Conservation (phyloP, 148 eudicot genomes). For the Arctostaphylos glauca region DNA sequence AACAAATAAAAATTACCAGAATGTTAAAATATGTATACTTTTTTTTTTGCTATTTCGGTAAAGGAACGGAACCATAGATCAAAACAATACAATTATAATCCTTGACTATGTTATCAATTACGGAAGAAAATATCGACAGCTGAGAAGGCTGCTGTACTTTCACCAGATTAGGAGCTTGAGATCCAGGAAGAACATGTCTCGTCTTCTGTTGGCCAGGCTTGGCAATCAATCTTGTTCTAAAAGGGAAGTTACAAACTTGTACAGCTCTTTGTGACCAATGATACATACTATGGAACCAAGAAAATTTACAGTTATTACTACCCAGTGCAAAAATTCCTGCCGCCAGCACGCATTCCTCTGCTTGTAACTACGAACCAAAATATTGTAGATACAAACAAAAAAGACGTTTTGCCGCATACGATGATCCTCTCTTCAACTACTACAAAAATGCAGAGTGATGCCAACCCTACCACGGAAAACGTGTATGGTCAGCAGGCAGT, state of each 20-base stretch:
- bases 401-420: neutral
- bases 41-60: no score
- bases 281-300: neutral
- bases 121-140: no score
- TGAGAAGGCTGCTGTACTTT: no score
- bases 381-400: neutral
- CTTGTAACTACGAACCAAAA: neutral
- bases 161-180: no score
- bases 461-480: neutral
- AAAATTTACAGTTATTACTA: neutral
- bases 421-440: neutral
- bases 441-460: slow-evolving; percentile 1
- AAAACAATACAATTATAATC: no score
- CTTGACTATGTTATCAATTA: no score
- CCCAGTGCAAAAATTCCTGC: neutral
- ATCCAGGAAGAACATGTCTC: neutral
- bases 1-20: no score
- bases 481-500: neutral
- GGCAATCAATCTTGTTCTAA: neutral
- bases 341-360: neutral
- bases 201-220: neutral
- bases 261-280: neutral
- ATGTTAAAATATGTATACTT: no score
- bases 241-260: neutral
- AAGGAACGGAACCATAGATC: no score